Evolutionary conservation across 192 early-diverging fungal genomes (phyloP).

Genomic region (Podila epigama): DNA sequence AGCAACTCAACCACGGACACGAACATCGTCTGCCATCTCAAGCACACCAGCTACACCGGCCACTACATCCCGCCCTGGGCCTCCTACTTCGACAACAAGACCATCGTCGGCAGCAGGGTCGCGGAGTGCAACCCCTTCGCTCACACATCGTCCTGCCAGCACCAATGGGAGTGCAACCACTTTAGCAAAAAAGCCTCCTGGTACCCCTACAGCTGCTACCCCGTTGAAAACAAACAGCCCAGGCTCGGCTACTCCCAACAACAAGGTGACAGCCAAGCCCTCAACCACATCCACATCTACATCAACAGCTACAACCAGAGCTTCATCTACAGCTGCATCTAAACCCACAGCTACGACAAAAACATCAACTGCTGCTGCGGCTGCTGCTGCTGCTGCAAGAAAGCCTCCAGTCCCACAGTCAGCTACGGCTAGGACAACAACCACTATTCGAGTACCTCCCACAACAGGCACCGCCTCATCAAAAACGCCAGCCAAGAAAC

Average conservation of each 20-base stretch:
- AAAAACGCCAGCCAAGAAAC: constrained; percentile 2
- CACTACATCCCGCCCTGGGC: not conserved
- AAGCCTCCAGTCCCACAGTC: constrained; percentile 10
- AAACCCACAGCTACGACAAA: not conserved
- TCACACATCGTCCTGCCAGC: not conserved
- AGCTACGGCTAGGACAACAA: constrained; percentile 13
- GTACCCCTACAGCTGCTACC: not conserved
- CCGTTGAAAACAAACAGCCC: not conserved
- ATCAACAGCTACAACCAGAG: constrained; percentile 1
- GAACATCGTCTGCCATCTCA: not conserved
- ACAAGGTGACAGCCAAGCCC: no score
- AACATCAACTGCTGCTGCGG: constrained; percentile 2
- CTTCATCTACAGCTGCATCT: not conserved
- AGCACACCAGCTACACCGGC: constrained; percentile 1
- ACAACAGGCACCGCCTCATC: not conserved
- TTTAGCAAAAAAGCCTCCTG: not conserved
- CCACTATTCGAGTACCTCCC: constrained; percentile 3
- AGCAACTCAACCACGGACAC: not conserved
- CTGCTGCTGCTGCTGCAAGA: constrained; percentile 13
- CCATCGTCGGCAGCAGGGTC: not conserved
- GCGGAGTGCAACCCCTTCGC: not conserved
- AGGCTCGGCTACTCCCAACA: not conserved
- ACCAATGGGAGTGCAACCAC: not conserved
- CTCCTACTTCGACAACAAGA: not conserved
- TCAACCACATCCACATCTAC: not conserved